phyloP scores from a whole-genome alignment of 2,329 filamentous ascomycete genomes.

The Tolypocladium album region DNA sequence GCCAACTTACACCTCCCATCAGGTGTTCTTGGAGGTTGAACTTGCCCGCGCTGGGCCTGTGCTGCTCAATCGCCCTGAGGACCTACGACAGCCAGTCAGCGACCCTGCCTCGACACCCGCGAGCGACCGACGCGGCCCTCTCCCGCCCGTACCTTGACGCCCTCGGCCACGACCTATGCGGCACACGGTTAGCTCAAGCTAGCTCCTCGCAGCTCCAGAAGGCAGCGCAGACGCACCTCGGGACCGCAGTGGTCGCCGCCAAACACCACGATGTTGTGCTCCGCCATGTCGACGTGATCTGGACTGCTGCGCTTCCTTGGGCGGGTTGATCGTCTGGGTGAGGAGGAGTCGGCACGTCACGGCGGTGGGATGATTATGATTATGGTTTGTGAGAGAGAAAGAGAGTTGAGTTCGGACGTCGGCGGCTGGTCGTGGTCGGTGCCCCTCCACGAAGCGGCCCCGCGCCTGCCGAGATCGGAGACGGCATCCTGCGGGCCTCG shows the following conservation, averaged over 20 bases:
- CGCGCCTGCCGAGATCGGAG: constrained; percentile 28
- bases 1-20: constrained; percentile 68
- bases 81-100: constrained; percentile 37
- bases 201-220: constrained; percentile 1
- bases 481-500: neutral
- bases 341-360: neutral
- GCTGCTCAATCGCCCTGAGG: constrained; percentile 65
- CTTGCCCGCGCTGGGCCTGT: constrained; percentile 55
- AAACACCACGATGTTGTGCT: constrained; percentile 72
- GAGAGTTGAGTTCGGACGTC: neutral
- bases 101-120: neutral
- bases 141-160: constrained; percentile 56
- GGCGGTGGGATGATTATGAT: neutral
- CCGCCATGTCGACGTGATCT: constrained; percentile 39
- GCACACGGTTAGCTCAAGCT: constrained; percentile 7
- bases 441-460: constrained; percentile 1
- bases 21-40: constrained; percentile 89
- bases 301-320: neutral
- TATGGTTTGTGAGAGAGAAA: neutral
- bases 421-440: neutral
- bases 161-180: constrained; percentile 64
- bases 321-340: neutral
- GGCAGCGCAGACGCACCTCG: constrained; percentile 47
- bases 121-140: neutral
- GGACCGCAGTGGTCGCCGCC: constrained; percentile 78